These are phyloP conservation scores for Globisporangium acanthophoron DNA, from an alignment of 352 stramenopile genomes.

Conservation along the genomic window DNA sequence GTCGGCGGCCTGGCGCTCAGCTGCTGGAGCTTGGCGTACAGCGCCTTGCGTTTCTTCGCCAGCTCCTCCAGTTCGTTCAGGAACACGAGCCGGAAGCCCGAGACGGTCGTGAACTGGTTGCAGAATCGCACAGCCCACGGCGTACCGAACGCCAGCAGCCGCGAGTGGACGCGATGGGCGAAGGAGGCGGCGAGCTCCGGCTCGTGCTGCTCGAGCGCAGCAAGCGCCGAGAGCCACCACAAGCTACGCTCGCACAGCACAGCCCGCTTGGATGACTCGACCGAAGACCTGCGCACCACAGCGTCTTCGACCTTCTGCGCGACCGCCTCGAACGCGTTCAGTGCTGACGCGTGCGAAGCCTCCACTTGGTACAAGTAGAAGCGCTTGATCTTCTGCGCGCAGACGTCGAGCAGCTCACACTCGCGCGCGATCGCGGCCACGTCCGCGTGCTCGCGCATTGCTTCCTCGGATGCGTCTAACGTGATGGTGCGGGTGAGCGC, in stretches of 20 bases:
- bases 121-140: conserved; percentile 46
- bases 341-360: conserved; percentile 18
- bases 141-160: conserved; percentile 31
- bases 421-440: conserved; percentile 25
- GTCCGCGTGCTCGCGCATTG: not conserved
- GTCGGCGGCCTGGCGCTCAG: conserved; percentile 35
- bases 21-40: conserved; percentile 30
- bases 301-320: conserved; percentile 9
- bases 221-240: conserved; percentile 50
- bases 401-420: conserved; percentile 27
- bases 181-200: conserved; percentile 19
- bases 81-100: conserved; percentile 44
- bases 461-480: conserved; percentile 4
- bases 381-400: conserved; percentile 23
- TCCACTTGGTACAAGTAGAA: conserved; percentile 50
- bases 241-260: conserved; percentile 31
- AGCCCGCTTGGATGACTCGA: conserved; percentile 1
- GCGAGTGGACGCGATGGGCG: conserved; percentile 38
- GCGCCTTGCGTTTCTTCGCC: conserved; percentile 19
- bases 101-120: conserved; percentile 31
- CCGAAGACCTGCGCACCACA: not conserved
- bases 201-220: conserved; percentile 20
- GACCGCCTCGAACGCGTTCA: conserved; percentile 16
- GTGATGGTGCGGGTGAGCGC: conserved; percentile 25
- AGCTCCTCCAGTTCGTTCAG: conserved; percentile 45